Base-by-base conservation (phyloP, 352 stramenopile species). In the Globisporangium rhizosaccharum region DNA sequence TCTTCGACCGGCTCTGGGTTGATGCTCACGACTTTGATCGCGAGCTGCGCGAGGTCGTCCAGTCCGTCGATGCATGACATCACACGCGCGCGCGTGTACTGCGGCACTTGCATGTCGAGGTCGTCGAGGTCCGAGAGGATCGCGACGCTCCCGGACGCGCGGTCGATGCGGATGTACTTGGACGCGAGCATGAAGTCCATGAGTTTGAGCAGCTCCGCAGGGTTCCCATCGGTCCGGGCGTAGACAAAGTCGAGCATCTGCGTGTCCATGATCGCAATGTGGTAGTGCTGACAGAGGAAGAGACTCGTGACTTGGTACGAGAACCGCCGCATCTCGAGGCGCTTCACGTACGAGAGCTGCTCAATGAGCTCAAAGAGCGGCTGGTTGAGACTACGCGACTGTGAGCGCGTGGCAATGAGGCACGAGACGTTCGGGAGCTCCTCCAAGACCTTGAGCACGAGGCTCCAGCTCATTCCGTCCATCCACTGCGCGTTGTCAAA, bases 401-500 rank as follows among this genome's bases (percentile, higher is more conserved):
- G 59, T 2, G 62, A 54, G 39, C 82, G 77, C 2, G 73, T 75
- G 37, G 77, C 72, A 11, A 92, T 65, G 15, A 92, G 53, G 11
- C 74, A 77, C 42, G 70, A 73, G 4, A 90, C 77, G 37, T 84
- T 82, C 4, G 77, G 79, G 5, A 87, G 57, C 44, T 88, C 70
- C 6, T 83, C 70, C 0, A 90, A 56, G 1, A 88, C 67, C 11
- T 82, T 73, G 3, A 85, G 53, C 49, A 92, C 65, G 42, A 92
- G 66, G 50, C 61, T 72, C 63, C 83, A 87, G 28, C 75, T 88
- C 14, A 70, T 68, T 10, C 71, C 73, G 42, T 92, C 82, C 65
- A 92, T 87, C 82, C 79, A 92, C 51, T 92, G 82, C 0, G 74
- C 79, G 51, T 90, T 84, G 62, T 92, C 82, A 49, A 89, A 87